Evolutionary conservation across 2,329 filamentous ascomycete genomes (phyloP).

Genomic region (Penicillium sp.): DNA sequence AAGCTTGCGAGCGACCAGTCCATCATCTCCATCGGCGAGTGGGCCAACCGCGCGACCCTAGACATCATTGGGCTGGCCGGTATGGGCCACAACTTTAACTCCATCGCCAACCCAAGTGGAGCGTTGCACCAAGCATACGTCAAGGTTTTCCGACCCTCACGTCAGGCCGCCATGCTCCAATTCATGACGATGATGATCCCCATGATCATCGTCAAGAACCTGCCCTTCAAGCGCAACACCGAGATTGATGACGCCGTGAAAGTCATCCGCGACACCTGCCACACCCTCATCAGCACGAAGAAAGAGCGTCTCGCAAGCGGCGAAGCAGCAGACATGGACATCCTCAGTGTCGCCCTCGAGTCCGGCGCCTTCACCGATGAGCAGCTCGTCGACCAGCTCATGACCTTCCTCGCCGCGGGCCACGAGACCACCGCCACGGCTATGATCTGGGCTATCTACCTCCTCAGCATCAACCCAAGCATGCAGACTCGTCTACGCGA

Average conservation of each 20-base stretch:
- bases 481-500: conserved; percentile 68
- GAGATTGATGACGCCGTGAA: no score
- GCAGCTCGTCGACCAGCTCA: conserved; percentile 74
- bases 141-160: neutral
- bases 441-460: conserved; percentile 74
- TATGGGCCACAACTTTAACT: conserved; percentile 65
- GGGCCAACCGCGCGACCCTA: conserved; percentile 68
- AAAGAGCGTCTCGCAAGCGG: neutral
- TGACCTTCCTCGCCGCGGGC: conserved; percentile 82
- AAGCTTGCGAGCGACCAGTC: no score
- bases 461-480: conserved; percentile 67
- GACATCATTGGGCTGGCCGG: conserved; percentile 72
- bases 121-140: neutral
- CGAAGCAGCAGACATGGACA: conserved; percentile 53
- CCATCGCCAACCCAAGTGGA: conserved; percentile 43
- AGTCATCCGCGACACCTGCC: neutral
- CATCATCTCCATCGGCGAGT: conserved; percentile 50
- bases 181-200: neutral
- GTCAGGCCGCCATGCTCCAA: neutral
- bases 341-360: neutral
- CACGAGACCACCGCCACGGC: conserved; percentile 78
- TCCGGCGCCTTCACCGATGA: neutral
- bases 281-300: neutral
- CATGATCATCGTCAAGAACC: neutral
- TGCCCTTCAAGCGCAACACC: conserved; percentile 9